These are phyloP conservation scores for Ambispora gerdemannii DNA, from an alignment of 192 early-diverging fungal species.

Conservation along the genomic window DNA sequence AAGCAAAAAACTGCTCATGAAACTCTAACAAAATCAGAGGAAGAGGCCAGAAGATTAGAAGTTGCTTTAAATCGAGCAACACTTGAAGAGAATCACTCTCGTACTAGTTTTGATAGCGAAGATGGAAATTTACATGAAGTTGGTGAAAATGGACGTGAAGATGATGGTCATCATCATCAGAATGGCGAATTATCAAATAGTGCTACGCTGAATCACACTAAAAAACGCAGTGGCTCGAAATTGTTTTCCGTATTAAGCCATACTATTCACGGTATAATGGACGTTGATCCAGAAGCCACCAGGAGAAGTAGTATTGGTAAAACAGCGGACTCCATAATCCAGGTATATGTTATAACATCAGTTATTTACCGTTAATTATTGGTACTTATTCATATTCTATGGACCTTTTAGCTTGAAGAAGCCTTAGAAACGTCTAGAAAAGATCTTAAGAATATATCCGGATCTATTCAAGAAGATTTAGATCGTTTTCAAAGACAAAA, in stretches of 20 bases:
- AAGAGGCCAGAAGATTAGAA: constrained; percentile 68
- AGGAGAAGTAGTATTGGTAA: constrained; percentile 86
- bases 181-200: constrained; percentile 19
- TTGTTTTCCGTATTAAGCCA: constrained; percentile 58
- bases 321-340: constrained; percentile 73
- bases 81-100: constrained; percentile 15
- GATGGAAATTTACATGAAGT: constrained; percentile 32
- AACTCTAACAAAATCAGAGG: constrained; percentile 60
- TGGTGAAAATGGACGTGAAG: constrained; percentile 2
- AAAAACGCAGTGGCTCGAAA: constrained; percentile 44
- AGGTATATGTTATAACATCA: constrained; percentile 42
- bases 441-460: constrained; percentile 75
- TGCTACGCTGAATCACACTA: constrained; percentile 31
- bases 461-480: constrained; percentile 81
- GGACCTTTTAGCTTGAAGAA: constrained; percentile 77
- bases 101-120: constrained; percentile 25
- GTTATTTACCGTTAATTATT: too few relatives aligned
- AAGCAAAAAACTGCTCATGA: constrained; percentile 67
- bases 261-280: constrained; percentile 90
- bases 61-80: constrained; percentile 51
- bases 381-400: too few relatives aligned
- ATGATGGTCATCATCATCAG: constrained; percentile 37
- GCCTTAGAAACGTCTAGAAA: constrained; percentile 67
- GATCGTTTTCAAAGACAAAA: constrained; percentile 96
- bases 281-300: constrained; percentile 89